phyloP scores from a whole-genome alignment of 1,284 basidiomycete genomes.

The Rhodofomes roseus region DNA sequence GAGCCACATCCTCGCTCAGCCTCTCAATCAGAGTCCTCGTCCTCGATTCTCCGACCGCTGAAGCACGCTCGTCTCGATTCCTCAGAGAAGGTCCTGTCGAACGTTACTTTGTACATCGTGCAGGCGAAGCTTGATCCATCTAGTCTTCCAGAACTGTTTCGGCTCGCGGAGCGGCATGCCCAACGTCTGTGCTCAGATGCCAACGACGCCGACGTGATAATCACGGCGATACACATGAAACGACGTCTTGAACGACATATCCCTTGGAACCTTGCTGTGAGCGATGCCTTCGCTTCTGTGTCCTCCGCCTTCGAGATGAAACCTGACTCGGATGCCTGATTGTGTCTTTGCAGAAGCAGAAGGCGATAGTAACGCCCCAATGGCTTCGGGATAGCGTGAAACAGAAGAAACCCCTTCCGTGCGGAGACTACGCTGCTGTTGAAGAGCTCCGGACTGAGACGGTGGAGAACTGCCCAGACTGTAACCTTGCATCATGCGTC shows the following conservation, averaged over 20 bases:
- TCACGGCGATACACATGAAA: conserved; percentile 63
- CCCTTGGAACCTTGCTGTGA: conserved; percentile 57
- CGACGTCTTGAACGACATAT: conserved; percentile 67
- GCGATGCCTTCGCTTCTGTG: conserved; percentile 21
- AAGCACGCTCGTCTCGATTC: conserved; percentile 14
- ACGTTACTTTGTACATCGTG: conserved; percentile 48
- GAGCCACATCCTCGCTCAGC: conserved; percentile 3
- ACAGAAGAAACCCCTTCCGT: conserved; percentile 43
- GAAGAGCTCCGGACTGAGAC: conserved; percentile 45
- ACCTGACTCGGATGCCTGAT: too few species aligned
- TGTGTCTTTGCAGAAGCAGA: conserved; percentile 49
- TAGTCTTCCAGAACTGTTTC: conserved; percentile 42
- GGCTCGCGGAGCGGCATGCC: conserved; percentile 40
- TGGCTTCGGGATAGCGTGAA: conserved; percentile 61
- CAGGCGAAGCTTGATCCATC: conserved; percentile 52
- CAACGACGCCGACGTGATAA: conserved; percentile 57
- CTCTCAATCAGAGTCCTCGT: conserved; percentile 17
- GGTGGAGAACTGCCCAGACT: conserved; percentile 39
- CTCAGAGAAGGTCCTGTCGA: conserved; percentile 17
- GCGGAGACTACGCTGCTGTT: conserved; percentile 51
- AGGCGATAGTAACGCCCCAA: conserved; percentile 60
- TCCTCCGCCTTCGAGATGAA: too few species aligned
- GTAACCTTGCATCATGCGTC: conserved; percentile 21
- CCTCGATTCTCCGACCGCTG: conserved; percentile 4
- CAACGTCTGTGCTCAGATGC: conserved; percentile 36